Evolutionary conservation across 345 rosid species (phyloP).

Genomic region (Zanthoxylum bungeanum): DNA sequence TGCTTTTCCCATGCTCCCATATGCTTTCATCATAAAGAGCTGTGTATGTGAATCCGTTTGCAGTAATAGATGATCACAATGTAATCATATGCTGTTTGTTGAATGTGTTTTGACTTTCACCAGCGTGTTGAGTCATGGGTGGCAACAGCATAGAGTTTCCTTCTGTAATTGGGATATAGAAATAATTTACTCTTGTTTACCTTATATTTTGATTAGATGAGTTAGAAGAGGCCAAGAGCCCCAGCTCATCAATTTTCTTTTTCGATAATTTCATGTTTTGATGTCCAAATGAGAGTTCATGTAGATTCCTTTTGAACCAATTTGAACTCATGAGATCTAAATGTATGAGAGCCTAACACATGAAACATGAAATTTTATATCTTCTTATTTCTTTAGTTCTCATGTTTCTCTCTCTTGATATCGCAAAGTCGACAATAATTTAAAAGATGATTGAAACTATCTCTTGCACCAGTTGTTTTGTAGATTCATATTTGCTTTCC

Average conservation of each 20-base stretch:
- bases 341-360: not conserved
- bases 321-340: constrained; percentile 17
- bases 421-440: not conserved
- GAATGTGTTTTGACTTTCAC: constrained; percentile 8
- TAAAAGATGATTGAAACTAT: constrained; percentile 10
- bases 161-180: constrained; percentile 12
- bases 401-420: not conserved
- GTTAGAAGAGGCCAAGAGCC: constrained; percentile 50
- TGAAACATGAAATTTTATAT: not conserved
- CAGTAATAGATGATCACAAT: constrained; percentile 26
- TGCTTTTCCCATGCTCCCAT: constrained; percentile 6
- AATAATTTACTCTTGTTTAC: constrained; percentile 10
- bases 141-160: constrained; percentile 24
- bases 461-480: not conserved
- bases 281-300: constrained; percentile 4
- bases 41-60: constrained; percentile 24
- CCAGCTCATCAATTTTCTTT: constrained; percentile 34
- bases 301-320: constrained; percentile 14
- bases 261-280: not conserved
- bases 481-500: not conserved
- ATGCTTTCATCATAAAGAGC: constrained; percentile 19
- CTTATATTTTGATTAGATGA: constrained; percentile 31
- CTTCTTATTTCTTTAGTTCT: not conserved
- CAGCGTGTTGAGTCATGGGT: constrained; percentile 19
- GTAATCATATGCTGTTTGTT: constrained; percentile 1